Base-by-base conservation (phyloP, 2,329 filamentous ascomycete genomes). In the Aureobasidium musti region DNA sequence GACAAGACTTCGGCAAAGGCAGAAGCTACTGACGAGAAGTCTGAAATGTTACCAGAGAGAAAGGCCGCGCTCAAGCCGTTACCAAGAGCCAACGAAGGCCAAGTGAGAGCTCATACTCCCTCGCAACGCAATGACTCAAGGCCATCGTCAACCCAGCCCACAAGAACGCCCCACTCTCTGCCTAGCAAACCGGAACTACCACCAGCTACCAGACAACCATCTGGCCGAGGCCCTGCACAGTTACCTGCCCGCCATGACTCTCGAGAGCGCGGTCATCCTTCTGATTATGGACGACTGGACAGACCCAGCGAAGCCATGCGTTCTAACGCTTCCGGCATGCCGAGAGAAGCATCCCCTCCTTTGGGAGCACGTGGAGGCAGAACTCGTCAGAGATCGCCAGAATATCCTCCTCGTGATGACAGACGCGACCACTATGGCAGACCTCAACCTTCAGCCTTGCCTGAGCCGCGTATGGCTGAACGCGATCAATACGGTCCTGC, bases 101-200 rank as follows among this genome's bases (percentile, higher is more conserved):
- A 59, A 8, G 43, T 41, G 21, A 65, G 66, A 35, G 69, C 23
- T 69, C 70, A 71, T 11, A 59, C 26, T 19, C 74, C 75, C 23
- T 68, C 68, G 43, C 74, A 76, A 41, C 74, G 75, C 33, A 75
- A 80, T 30, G 72, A 71, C 28, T 74, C 74, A 26, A 73, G 74
- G 67, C 70, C 73, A 33, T 41, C 70, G 19, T 71, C 73, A 10
- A 68, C 60, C 23, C 76, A 77, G 57, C 66, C 72, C 28, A 68
- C 43, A 7, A 50, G 64, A 41, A 50, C 30, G 8, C 53, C 77
- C 33, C 80, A 80, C 69, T 75, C 76, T 19, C 77, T 89, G 7
- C 87, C 87, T 1, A 86, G 77, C 64, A 81, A 86, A 65, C 86
- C 86, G 19, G 85, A 88, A 69, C 81, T 86, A 13, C 84, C 84